Base-by-base conservation (phyloP, 345 rosid genomes). In the Hirschfeldia incana region DNA sequence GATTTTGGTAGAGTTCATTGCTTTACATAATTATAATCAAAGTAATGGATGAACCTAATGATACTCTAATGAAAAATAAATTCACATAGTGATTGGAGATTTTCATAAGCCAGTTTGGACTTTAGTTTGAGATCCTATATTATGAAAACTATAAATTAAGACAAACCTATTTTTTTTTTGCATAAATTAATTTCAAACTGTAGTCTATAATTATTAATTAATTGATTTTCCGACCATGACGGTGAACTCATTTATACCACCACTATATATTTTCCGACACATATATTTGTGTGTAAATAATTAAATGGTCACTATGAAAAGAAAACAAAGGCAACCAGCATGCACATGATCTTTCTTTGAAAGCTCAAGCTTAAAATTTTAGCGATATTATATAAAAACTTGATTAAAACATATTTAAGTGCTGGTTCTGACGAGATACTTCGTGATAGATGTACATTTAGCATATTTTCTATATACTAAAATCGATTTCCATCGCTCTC, bases 101-200 rank as follows among this genome's bases (percentile, higher is more conserved):
- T n/a, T n/a, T 62, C 12, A 63, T 6, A 63, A 32, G 42, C 36
- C 42, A 63, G 6, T 63, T 63, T 32, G 67, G 42, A n/a, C 5
- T 30, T 29, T 61, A 61, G 37, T 61, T 61, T 61, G 65, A 28
- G 65, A 61, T 61, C 65, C 65, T 61, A n/a, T 12, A 61, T 61
- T 61, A 61, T 29, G 12, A 61, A 29, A 59, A 59, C 9, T 36
- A 5, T 2, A 13, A 29, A 29, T 29, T 30, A 30, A 4, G 66
- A 61, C 17, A 62, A 13, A 30, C 16, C 36, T 61, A 11, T 30
- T 1, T 46, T 12, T n/a, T 49, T 62, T 4, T 59, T 30, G 17
- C 34, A 63, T 63, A 26, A 63, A 33, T 34, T 34, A 16, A 6
- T 44, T 68, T 36, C 69, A 60, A 30, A 59, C 10, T 67, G 10